phyloP scores from a whole-genome alignment of 352 stramenopile species.

The Phytophthora melonis region DNA sequence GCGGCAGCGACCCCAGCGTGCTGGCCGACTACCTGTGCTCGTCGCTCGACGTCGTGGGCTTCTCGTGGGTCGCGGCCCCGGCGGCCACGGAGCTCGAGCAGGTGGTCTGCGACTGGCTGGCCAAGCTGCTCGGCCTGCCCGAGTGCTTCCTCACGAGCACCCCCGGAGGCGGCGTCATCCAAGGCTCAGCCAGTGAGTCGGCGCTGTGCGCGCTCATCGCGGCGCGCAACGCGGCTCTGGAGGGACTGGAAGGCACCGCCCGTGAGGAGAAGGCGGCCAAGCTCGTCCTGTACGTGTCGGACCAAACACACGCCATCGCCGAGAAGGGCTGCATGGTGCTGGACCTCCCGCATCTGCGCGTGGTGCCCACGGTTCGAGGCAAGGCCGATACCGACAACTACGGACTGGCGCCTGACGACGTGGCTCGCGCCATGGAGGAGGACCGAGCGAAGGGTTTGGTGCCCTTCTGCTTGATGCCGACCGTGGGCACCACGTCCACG shows the following conservation, averaged over 20 bases:
- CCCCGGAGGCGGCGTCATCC: conserved; percentile 70
- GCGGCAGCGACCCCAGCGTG: conserved; percentile 56
- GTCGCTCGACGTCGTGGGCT: conserved; percentile 66
- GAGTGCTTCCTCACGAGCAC: conserved; percentile 64
- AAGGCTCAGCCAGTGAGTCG: conserved; percentile 70
- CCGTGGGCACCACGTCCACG: conserved; percentile 70
- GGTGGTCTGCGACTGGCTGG: conserved; percentile 78
- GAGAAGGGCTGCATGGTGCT: conserved; percentile 79
- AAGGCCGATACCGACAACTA: conserved; percentile 62
- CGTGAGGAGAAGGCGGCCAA: conserved; percentile 46
- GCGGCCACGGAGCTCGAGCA: conserved; percentile 77
- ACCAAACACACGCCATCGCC: conserved; percentile 77
- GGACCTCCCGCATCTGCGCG: conserved; percentile 63
- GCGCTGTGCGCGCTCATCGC: conserved; percentile 58
- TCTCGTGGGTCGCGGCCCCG: conserved; percentile 69
- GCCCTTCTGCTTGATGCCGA: conserved; percentile 72
- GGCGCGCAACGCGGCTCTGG: conserved; percentile 46
- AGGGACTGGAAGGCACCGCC: conserved; percentile 45
- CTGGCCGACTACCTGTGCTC: conserved; percentile 66
- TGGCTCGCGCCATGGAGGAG: conserved; percentile 57
- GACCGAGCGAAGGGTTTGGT: conserved; percentile 59
- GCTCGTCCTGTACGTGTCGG: conserved; percentile 71
- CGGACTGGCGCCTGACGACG: conserved; percentile 54
- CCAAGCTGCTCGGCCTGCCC: conserved; percentile 61
- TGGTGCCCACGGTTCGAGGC: conserved; percentile 59